These are phyloP conservation scores for Lindgomyces ingoldianus DNA, from an alignment of 495 filamentous ascomycete genomes.

Conservation along the genomic window DNA sequence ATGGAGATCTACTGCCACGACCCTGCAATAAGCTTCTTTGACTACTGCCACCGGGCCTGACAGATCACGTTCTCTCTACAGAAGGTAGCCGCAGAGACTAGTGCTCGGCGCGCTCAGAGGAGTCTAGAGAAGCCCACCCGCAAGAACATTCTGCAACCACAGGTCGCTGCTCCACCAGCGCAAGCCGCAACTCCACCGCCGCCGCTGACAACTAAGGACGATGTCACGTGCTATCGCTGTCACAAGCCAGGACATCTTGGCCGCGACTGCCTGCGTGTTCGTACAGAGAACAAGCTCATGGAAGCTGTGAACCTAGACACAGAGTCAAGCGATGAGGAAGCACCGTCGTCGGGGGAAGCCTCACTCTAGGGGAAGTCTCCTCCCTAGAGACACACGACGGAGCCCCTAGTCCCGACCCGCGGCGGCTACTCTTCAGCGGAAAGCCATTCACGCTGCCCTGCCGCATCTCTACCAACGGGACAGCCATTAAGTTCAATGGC, in stretches of 20 bases:
- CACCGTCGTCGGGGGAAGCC: neutral
- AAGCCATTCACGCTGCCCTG: neutral
- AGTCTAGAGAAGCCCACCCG: neutral
- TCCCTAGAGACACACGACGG: neutral
- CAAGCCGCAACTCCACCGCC: neutral
- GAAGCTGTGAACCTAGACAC: neutral
- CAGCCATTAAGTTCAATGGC: neutral
- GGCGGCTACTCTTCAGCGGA: neutral
- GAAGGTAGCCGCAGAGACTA: neutral
- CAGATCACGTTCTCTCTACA: neutral
- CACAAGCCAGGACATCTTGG: neutral
- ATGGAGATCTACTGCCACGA: neutral
- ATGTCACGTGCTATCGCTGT: neutral
- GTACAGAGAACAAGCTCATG: neutral
- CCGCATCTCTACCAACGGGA: neutral
- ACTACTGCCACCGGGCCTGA: neutral
- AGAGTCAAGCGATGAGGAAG: neutral
- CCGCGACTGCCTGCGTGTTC: neutral
- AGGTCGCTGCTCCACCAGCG: neutral
- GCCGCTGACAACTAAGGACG: neutral
- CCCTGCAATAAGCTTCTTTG: neutral
- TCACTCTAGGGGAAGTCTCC: slow-evolving; percentile 1
- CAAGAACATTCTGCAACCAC: neutral
- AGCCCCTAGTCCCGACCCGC: neutral
- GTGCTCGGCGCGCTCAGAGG: neutral